Conservation (phyloP, 1,284 basidiomycete genomes). For the Ustilago curta region DNA sequence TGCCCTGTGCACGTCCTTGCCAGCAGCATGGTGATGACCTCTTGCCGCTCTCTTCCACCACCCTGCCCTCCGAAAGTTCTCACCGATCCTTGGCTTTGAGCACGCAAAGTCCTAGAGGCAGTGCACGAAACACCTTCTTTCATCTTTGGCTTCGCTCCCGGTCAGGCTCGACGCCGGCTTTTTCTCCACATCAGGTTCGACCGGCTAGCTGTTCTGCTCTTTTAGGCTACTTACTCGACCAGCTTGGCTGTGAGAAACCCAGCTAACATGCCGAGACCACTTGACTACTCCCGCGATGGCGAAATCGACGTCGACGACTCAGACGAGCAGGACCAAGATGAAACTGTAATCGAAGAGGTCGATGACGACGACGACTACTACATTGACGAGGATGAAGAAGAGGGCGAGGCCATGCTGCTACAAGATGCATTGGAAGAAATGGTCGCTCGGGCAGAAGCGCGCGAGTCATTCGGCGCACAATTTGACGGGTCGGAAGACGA, state of each 20-base stretch:
- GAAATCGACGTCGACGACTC: slow-evolving; percentile 36
- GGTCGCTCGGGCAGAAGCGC: slow-evolving; percentile 43
- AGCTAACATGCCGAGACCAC: slow-evolving; percentile 10
- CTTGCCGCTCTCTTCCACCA: background rate
- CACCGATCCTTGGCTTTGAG: background rate
- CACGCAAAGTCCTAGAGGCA: background rate
- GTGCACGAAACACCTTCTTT: background rate
- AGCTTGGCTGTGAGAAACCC: background rate
- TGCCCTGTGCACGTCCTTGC: slow-evolving; percentile 25
- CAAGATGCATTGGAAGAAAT: slow-evolving; percentile 47
- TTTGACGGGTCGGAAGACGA: slow-evolving; percentile 46
- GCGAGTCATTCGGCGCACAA: slow-evolving; percentile 24
- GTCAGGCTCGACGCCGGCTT: background rate
- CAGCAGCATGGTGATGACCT: background rate
- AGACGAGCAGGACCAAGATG: slow-evolving; percentile 16
- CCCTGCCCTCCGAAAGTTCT: background rate
- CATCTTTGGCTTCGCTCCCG: background rate
- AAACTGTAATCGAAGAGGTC: slow-evolving; percentile 27
- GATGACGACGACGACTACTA: slow-evolving; percentile 27
- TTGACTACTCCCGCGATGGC: slow-evolving; percentile 21
- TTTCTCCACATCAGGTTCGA: background rate
- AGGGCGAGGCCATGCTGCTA: slow-evolving; percentile 42
- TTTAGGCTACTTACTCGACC: too few species aligned
- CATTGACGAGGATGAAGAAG: slow-evolving; percentile 42
- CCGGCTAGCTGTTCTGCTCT: background rate